Evolutionary conservation across 371 early-diverging fungal species (phyloP).

Genomic region (Rhizopus arrhizus): DNA sequence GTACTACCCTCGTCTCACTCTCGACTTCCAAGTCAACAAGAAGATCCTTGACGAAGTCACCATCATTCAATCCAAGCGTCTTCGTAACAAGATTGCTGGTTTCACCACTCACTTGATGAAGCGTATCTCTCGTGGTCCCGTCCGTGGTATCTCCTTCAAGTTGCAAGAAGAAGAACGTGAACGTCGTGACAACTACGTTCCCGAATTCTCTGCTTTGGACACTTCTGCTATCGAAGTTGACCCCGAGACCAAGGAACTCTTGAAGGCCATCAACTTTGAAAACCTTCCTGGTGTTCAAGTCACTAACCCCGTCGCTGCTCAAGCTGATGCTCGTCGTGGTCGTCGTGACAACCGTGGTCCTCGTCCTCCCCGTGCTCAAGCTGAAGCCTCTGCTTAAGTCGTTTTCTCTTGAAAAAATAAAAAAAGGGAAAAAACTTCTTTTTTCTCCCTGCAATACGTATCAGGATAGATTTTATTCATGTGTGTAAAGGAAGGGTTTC

Average conservation of each 20-base stretch:
- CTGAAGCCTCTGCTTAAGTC: conserved; percentile 13
- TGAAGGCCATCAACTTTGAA: conserved; percentile 96
- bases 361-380: conserved; percentile 16
- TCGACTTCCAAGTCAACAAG: conserved; percentile 99
- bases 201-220: conserved; percentile 98
- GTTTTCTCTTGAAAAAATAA: conserved; percentile 6
- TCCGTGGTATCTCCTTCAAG: conserved; percentile 99
- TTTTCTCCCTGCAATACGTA: conserved; percentile 16
- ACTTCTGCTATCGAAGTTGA: conserved; percentile 94
- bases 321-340: conserved; percentile 32
- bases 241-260: conserved; percentile 80
- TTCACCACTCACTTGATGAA: conserved; percentile 99
- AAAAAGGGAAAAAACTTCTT: neutral
- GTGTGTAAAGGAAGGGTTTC: neutral
- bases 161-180: conserved; percentile 99
- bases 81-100: conserved; percentile 99
- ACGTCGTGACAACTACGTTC: conserved; percentile 99
- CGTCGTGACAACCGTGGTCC: conserved; percentile 32
- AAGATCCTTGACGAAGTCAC: conserved; percentile 98
- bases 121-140: conserved; percentile 99
- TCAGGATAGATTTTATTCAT: conserved; percentile 64
- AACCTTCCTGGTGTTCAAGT: conserved; percentile 74
- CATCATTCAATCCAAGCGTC: conserved; percentile 98
- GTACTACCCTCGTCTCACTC: conserved; percentile 99
- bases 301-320: conserved; percentile 37